Conservation (phyloP, 345 rosid species). For the Salix koriyanagi region DNA sequence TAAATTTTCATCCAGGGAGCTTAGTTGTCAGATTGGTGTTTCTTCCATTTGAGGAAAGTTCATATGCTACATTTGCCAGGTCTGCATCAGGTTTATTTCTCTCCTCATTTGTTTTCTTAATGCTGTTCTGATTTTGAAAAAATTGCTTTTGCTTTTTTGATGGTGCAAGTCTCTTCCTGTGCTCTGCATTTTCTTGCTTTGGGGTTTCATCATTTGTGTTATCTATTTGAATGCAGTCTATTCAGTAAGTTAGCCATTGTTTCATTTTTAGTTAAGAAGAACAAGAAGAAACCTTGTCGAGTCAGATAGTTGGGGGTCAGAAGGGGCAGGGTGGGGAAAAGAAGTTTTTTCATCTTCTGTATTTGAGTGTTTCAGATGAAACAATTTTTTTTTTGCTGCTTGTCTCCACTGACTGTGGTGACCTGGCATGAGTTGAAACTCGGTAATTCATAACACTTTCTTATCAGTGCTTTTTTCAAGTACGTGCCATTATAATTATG, state of each 20-base stretch:
- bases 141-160: not conserved
- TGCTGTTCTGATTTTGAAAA: slow-evolving; percentile 1
- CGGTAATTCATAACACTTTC: not conserved
- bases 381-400: not conserved
- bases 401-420: not conserved
- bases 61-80: slow-evolving; percentile 94
- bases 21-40: slow-evolving; percentile 89
- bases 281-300: not conserved
- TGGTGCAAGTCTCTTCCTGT: not conserved
- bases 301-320: not conserved
- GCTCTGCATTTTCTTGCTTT: not conserved
- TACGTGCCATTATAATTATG: not conserved
- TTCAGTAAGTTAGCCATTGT: not conserved
- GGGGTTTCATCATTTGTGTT: not conserved
- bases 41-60: slow-evolving; percentile 96
- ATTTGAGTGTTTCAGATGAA: not conserved
- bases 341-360: not conserved
- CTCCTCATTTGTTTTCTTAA: slow-evolving; percentile 27
- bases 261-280: not conserved
- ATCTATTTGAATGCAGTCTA: not conserved
- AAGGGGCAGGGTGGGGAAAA: not conserved
- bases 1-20: slow-evolving; percentile 56
- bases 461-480: not conserved
- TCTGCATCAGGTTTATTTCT: slow-evolving; percentile 91
- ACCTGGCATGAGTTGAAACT: not conserved